These are phyloP conservation scores for Carallia brachiata DNA, from an alignment of 345 rosid genomes.

Conservation along the genomic window DNA sequence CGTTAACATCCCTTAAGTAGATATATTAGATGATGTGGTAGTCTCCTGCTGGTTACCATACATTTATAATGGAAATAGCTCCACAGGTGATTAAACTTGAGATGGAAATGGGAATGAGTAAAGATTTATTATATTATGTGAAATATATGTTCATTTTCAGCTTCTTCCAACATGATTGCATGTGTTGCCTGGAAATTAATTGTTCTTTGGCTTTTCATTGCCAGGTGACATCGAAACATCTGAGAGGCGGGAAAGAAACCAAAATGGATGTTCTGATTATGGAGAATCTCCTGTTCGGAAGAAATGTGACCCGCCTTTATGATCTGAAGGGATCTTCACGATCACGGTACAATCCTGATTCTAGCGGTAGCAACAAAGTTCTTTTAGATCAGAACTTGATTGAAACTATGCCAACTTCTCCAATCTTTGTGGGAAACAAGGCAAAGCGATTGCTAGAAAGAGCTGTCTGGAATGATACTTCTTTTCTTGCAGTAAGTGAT, in stretches of 20 bases:
- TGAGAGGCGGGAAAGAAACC: conserved; percentile 79
- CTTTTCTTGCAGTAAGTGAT: conserved; percentile 86
- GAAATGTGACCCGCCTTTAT: conserved; percentile 69
- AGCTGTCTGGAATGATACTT: conserved; percentile 97
- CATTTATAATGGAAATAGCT: background rate
- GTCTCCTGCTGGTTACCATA: too few relatives aligned
- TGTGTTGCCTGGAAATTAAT: conserved; percentile 14
- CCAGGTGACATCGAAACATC: conserved; percentile 73
- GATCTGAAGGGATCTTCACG: conserved; percentile 97
- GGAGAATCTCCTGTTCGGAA: conserved; percentile 90
- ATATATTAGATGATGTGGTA: too few relatives aligned
- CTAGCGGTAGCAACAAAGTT: conserved; percentile 87
- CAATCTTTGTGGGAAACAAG: conserved; percentile 90
- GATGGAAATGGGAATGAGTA: too few relatives aligned
- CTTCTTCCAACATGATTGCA: background rate
- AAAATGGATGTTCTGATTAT: conserved; percentile 93
- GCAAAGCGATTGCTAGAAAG: conserved; percentile 89
- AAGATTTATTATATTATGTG: too few relatives aligned
- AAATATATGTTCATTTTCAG: background rate
- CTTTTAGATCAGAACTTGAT: conserved; percentile 94
- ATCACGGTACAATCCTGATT: conserved; percentile 85
- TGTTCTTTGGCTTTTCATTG: conserved; percentile 6
- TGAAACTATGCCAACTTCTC: conserved; percentile 96
- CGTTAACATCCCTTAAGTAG: too few relatives aligned
- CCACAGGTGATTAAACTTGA: background rate